phyloP scores from a whole-genome alignment of 2,329 filamentous ascomycete species.

The Huntiella moniliformis region DNA sequence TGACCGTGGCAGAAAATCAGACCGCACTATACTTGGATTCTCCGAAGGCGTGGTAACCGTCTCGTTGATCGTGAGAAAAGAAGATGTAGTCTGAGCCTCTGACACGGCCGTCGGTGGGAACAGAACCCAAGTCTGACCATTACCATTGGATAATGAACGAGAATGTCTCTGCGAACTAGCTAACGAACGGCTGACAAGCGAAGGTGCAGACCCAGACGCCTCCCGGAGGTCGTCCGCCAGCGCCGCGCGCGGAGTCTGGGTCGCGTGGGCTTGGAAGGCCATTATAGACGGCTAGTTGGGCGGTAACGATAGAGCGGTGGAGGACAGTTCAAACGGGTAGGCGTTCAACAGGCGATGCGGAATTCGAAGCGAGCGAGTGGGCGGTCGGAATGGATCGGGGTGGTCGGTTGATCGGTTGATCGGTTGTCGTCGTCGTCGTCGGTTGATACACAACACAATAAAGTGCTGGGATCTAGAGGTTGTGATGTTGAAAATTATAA shows the following conservation, averaged over 20 bases:
- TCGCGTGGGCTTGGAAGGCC: slow-evolving; percentile 10
- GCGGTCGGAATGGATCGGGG: too few species aligned
- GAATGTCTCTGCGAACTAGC: slow-evolving; percentile 1
- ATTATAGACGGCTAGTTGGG: not conserved
- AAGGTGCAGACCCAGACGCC: slow-evolving; percentile 6
- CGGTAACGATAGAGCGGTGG: not conserved
- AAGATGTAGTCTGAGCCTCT: slow-evolving; percentile 13
- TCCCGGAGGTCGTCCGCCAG: slow-evolving; percentile 6
- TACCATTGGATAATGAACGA: slow-evolving; percentile 15
- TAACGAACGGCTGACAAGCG: slow-evolving; percentile 7
- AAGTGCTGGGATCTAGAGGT: not conserved
- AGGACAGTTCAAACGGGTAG: not conserved
- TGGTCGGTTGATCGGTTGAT: too few species aligned
- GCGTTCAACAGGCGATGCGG: too few species aligned
- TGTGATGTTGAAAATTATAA: too few species aligned
- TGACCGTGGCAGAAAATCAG: slow-evolving; percentile 8
- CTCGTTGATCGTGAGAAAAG: slow-evolving; percentile 11
- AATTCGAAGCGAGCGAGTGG: too few species aligned
- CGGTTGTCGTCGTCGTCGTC: too few species aligned
- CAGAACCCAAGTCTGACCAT: slow-evolving; percentile 62
- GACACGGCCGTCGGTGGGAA: slow-evolving; percentile 60
- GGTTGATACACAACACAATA: too few species aligned
- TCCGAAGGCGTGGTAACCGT: slow-evolving; percentile 9
- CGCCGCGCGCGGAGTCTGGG: slow-evolving; percentile 7
- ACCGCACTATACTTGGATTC: slow-evolving; percentile 12